Base-by-base conservation (phyloP, 352 stramenopile species). In the Globisporangium mamillatum region DNA sequence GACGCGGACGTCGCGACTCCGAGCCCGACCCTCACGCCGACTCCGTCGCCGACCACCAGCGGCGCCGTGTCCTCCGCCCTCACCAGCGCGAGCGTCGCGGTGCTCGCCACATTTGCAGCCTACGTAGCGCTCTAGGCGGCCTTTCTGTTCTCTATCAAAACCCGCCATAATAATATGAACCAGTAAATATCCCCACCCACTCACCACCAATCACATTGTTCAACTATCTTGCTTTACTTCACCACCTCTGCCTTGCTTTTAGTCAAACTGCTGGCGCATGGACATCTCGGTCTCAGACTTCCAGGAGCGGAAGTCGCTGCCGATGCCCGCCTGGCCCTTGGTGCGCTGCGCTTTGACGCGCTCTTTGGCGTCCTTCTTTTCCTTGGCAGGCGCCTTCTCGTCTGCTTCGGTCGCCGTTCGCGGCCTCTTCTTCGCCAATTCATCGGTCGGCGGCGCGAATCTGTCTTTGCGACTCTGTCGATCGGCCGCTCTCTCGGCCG, bases 241-340 rank as follows among this genome's bases (percentile, higher is more conserved):
- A 36, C 7, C 22, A 32, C 20, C 32, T 75, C 60, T 50, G 41
- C 4, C 16, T n/a, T n/a, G 3, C 16, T 50, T 20, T 50, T 9
- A 95, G 67, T 92, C 82, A 59, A 88, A 95, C 56, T 92, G 80
- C 72, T 95, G 88, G 1, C 88, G 77, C 61, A 93, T 66, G 9
- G 72, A 65, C 88, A 95, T 95, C 75, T 94, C 88, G 9, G 81
- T 82, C 67, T 95, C 88, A 29, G 80, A 88, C 63, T 92, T 91
- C 88, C 88, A 95, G 27, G 67, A 55, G 25, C 79, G 75, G 36
- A 94, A 95, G 63, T 94, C 76, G 22, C 81, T 85, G 36, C 88
- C 88, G 41, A 95, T 93, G 34, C 86, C 88, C 53, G 85, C 81
- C 60, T 95, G 88, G 34, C 88, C 86, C 34, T 82, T 87, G 25